Conservation (phyloP, 148 eudicot species). For the Pharnaceum exiguum region DNA sequence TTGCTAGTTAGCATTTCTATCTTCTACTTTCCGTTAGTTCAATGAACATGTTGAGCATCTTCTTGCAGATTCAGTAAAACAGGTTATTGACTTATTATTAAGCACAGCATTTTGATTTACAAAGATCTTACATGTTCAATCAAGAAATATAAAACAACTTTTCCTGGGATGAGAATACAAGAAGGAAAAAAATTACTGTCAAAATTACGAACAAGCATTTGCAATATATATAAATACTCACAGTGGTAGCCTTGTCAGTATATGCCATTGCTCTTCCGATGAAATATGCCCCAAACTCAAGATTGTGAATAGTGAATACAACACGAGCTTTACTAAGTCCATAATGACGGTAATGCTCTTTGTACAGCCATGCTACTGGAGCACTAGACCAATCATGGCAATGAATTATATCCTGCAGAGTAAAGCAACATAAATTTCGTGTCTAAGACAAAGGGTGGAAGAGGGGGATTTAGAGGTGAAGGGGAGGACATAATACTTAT, state of each 20-base stretch:
- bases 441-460: neutral
- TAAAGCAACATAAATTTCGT: neutral
- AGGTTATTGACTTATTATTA: too few species aligned
- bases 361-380: conserved; percentile 93
- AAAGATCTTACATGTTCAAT: too few species aligned
- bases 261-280: conserved; percentile 72
- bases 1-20: too few species aligned
- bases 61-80: too few species aligned
- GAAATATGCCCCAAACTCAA: conserved; percentile 73
- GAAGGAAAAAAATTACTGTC: neutral
- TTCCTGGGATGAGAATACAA: neutral
- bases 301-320: conserved; percentile 95
- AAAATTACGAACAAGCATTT: too few species aligned
- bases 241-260: conserved; percentile 90
- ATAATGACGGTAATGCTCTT: conserved; percentile 79
- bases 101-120: too few species aligned
- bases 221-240: conserved; percentile 37
- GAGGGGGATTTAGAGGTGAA: neutral
- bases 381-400: conserved; percentile 99
- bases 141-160: too few species aligned
- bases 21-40: too few species aligned
- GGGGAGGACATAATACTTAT: neutral
- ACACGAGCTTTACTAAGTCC: conserved; percentile 90
- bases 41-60: too few species aligned
- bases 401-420: conserved; percentile 86